phyloP scores from a whole-genome alignment of 2,329 filamentous ascomycete genomes.

The Blastomyces emzantsi region DNA sequence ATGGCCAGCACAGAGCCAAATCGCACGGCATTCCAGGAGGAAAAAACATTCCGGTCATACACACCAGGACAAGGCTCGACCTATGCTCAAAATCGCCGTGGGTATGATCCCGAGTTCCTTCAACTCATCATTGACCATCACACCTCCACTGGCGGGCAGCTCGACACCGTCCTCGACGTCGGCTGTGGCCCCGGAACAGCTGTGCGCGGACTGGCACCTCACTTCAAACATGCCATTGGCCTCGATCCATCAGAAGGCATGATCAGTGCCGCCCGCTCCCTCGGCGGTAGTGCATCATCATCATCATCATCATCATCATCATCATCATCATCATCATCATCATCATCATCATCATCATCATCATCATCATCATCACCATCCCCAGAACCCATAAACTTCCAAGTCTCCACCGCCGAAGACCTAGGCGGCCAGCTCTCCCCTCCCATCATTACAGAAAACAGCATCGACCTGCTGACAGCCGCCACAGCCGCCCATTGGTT shows the following conservation, averaged over 20 bases:
- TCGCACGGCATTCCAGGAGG: not conserved
- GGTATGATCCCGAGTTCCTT: conserved; percentile 45
- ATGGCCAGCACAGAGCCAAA: not conserved
- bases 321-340: conserved; percentile 18
- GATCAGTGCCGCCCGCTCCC: conserved; percentile 40
- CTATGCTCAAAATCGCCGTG: conserved; percentile 36
- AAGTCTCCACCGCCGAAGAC: conserved; percentile 39
- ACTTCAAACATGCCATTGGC: conserved; percentile 42
- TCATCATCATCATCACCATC: not conserved
- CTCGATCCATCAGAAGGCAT: conserved; percentile 47
- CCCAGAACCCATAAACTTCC: conserved; percentile 32
- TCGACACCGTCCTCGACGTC: conserved; percentile 43
- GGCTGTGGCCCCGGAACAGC: conserved; percentile 51
- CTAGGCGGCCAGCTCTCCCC: conserved; percentile 27
- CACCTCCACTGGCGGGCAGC: conserved; percentile 36
- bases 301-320: conserved; percentile 18
- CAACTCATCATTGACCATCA: conserved; percentile 42
- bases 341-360: conserved; percentile 17
- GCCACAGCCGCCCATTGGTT: conserved; percentile 52
- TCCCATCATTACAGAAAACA: conserved; percentile 25
- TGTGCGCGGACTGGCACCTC: conserved; percentile 37
- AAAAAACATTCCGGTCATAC: conserved; percentile 21
- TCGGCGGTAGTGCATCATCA: conserved; percentile 26
- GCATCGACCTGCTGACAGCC: conserved; percentile 44
- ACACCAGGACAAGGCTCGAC: conserved; percentile 23